Conservation (phyloP, 768 basidiomycete genomes). For the Russula sp. region DNA sequence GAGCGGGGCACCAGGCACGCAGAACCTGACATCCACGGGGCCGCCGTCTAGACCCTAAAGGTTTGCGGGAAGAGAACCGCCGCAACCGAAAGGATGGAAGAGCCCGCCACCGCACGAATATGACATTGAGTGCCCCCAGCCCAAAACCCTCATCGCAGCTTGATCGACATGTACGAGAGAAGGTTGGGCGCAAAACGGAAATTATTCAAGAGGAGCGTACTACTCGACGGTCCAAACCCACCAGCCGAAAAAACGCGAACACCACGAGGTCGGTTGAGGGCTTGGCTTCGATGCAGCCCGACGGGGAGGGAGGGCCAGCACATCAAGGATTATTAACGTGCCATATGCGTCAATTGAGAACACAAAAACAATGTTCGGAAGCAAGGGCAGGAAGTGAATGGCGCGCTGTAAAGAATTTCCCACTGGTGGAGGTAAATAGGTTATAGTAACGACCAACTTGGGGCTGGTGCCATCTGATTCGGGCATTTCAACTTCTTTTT, state of each 20-base stretch:
- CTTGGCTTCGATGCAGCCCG: conserved; percentile 3
- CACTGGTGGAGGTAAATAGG: conserved; percentile 10
- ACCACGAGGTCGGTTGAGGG: conserved; percentile 17
- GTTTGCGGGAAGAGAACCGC: conserved; percentile 5
- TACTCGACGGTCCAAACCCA: neutral
- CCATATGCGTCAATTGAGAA: conserved; percentile 13
- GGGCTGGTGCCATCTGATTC: neutral
- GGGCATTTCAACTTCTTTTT: conserved; percentile 22
- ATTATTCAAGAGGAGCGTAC: conserved; percentile 3
- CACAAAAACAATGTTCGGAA: conserved; percentile 9
- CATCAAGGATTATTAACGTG: conserved; percentile 13
- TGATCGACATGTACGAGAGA: conserved; percentile 13
- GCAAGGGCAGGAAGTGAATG: conserved; percentile 1
- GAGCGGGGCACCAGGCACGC: conserved; percentile 15
- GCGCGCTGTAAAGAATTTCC: conserved; percentile 14
- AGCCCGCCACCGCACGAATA: neutral
- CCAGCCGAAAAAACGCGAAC: conserved; percentile 11
- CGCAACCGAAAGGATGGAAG: neutral
- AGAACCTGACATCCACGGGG: conserved; percentile 15
- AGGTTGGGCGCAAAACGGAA: neutral
- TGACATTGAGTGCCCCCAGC: neutral
- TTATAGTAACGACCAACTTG: conserved; percentile 9
- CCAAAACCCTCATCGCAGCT: neutral
- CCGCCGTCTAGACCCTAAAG: conserved; percentile 17
- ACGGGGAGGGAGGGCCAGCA: conserved; percentile 3